Conservation (phyloP, 805 yeast genomes). For the Ogataea nitratoaversa region DNA sequence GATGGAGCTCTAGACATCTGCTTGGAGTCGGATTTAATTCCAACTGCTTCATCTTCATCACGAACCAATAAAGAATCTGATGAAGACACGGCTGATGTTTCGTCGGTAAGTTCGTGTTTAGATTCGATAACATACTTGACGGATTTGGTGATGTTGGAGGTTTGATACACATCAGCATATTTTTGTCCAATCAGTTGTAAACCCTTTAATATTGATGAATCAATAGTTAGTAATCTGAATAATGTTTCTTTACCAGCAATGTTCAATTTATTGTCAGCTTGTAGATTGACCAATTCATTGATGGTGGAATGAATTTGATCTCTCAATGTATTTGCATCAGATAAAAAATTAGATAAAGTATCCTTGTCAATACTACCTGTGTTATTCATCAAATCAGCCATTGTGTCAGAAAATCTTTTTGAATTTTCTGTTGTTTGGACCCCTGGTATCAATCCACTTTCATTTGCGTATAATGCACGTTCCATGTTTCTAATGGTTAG, state of each 20-base stretch:
- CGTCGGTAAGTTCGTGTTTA: conserved; percentile 4
- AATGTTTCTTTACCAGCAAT: conserved; percentile 73
- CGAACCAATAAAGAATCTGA: neutral
- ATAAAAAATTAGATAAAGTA: conserved; percentile 27
- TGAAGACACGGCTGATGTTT: neutral
- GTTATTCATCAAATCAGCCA: conserved; percentile 19
- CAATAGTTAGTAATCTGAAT: conserved; percentile 63
- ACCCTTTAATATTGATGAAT: conserved; percentile 62
- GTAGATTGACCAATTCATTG: conserved; percentile 53
- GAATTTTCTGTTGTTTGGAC: neutral
- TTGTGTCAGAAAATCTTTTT: conserved; percentile 18
- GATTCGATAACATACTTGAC: conserved; percentile 6
- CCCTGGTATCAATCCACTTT: neutral
- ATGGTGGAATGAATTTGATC: conserved; percentile 44
- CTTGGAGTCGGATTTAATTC: conserved; percentile 9
- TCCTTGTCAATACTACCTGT: conserved; percentile 11
- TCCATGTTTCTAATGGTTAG: conserved; percentile 84
- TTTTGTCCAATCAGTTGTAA: conserved; percentile 29
- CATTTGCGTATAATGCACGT: conserved; percentile 36
- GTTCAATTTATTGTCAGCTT: conserved; percentile 51
- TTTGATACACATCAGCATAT: conserved; percentile 6
- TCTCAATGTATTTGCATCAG: conserved; percentile 38
- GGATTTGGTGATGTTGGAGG: neutral
- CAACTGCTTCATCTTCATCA: conserved; percentile 12
- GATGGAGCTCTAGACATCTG: conserved; percentile 7